Evolutionary conservation across 345 rosid species (phyloP).

Genomic region (Rhodamnia argentea): DNA sequence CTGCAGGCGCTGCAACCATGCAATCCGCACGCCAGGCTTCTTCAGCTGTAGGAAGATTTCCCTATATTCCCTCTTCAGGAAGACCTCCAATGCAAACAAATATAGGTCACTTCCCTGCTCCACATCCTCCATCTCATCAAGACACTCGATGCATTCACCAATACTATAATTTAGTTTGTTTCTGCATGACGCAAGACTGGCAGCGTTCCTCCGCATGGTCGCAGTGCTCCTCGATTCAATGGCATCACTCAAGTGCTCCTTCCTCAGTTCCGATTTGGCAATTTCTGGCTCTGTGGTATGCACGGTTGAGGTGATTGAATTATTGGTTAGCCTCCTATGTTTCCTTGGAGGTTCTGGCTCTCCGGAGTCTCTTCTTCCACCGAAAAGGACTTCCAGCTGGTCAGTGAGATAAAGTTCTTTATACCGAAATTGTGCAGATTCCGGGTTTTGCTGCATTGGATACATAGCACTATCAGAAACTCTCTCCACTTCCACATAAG

Average conservation of each 20-base stretch:
- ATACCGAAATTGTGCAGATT: conserved; percentile 15
- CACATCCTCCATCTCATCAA: conserved; percentile 37
- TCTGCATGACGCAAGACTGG: not conserved
- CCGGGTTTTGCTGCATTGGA: conserved; percentile 25
- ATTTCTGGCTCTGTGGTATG: conserved; percentile 11
- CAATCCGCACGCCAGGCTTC: conserved; percentile 22
- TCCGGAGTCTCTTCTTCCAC: conserved; percentile 13
- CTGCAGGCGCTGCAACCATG: conserved; percentile 36
- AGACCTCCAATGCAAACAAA: conserved; percentile 38
- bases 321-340: conserved; percentile 6
- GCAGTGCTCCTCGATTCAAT: conserved; percentile 12
- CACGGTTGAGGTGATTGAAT: conserved; percentile 4
- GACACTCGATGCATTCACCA: conserved; percentile 40
- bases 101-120: conserved; percentile 36
- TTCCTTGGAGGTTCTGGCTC: conserved; percentile 15
- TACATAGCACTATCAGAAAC: not conserved
- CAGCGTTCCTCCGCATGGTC: conserved; percentile 9
- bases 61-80: conserved; percentile 36
- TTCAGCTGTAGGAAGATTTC: conserved; percentile 38
- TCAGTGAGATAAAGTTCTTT: conserved; percentile 19
- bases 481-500: not conserved
- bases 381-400: conserved; percentile 29
- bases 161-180: conserved; percentile 14
- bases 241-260: conserved; percentile 2
- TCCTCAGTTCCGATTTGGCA: conserved; percentile 1